Evolutionary conservation across 257 asterid genomes (phyloP).

Genomic region (Nemophila menziesii): DNA sequence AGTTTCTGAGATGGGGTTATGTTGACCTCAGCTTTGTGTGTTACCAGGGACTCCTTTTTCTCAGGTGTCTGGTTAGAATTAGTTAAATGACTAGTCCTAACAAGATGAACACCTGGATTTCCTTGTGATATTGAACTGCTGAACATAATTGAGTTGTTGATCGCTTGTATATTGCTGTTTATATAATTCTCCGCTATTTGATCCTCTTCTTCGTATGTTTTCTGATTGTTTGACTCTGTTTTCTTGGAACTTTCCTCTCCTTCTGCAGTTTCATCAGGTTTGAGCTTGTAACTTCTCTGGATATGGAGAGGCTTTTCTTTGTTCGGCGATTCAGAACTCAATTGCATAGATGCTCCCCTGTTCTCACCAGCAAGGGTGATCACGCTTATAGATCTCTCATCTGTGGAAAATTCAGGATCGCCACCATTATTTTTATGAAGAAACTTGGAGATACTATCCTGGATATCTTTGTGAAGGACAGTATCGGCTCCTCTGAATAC

Average conservation of each 20-base stretch:
- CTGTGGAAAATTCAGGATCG: slow-evolving; percentile 17
- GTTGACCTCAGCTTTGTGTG: slow-evolving; percentile 37
- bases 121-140: slow-evolving; percentile 42
- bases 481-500: slow-evolving; percentile 23
- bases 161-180: slow-evolving; percentile 69
- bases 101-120: slow-evolving; percentile 66
- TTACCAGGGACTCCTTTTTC: slow-evolving; percentile 9
- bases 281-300: slow-evolving; percentile 59
- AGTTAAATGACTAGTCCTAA: slow-evolving; percentile 17
- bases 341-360: slow-evolving; percentile 77
- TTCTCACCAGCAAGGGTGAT: slow-evolving; percentile 90
- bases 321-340: slow-evolving; percentile 39
- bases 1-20: slow-evolving; percentile 27
- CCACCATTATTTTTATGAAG: slow-evolving; percentile 23
- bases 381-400: slow-evolving; percentile 38
- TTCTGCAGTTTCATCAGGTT: slow-evolving; percentile 35
- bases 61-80: slow-evolving; percentile 20
- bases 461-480: slow-evolving; percentile 28
- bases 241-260: slow-evolving; percentile 28
- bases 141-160: slow-evolving; percentile 67
- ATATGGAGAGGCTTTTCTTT: slow-evolving; percentile 40
- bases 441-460: slow-evolving; percentile 27
- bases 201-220: slow-evolving; percentile 18
- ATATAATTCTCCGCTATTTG: slow-evolving; percentile 35
- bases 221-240: slow-evolving; percentile 17